Conservation (phyloP, 768 basidiomycete species). For the Macrolepiota dolichaula region DNA sequence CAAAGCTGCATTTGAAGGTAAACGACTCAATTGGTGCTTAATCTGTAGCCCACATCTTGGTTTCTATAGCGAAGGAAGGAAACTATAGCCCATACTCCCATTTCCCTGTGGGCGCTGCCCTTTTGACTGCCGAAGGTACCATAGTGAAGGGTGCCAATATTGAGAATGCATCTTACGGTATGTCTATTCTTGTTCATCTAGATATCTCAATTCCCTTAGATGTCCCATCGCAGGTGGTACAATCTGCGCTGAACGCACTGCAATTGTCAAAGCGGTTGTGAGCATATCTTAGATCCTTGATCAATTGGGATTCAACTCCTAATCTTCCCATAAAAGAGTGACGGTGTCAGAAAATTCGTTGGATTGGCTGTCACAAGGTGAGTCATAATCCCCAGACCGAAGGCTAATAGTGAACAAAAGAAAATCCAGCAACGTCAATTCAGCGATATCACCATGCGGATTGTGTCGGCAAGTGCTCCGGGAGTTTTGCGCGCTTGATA, state of each 20-base stretch:
- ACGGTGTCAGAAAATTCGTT: conserved; percentile 65
- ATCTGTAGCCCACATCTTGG: background rate
- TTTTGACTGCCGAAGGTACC: conserved; percentile 64
- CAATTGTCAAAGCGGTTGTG: conserved; percentile 91
- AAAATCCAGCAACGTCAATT: conserved; percentile 57
- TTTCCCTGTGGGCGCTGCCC: conserved; percentile 89
- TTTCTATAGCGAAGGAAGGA: conserved; percentile 54
- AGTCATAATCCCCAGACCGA: conserved; percentile 20
- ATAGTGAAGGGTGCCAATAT: conserved; percentile 88
- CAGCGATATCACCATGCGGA: conserved; percentile 82
- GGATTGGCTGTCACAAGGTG: conserved; percentile 83
- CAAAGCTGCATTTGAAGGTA: conserved; percentile 58
- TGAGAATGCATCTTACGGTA: conserved; percentile 93
- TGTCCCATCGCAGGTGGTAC: conserved; percentile 57
- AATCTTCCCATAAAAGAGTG: conserved; percentile 54
- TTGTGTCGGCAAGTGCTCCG: conserved; percentile 90
- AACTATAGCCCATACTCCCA: conserved; percentile 87
- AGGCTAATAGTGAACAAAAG: background rate
- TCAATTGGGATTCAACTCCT: background rate
- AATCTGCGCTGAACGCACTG: conserved; percentile 94
- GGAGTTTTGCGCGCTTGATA: conserved; percentile 76
- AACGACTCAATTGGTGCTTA: background rate
- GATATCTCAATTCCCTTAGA: background rate
- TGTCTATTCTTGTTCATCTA: conserved; percentile 17
- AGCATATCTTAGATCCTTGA: conserved; percentile 27